Conservation (phyloP, 495 filamentous ascomycete species). For the Neurospora sp. region DNA sequence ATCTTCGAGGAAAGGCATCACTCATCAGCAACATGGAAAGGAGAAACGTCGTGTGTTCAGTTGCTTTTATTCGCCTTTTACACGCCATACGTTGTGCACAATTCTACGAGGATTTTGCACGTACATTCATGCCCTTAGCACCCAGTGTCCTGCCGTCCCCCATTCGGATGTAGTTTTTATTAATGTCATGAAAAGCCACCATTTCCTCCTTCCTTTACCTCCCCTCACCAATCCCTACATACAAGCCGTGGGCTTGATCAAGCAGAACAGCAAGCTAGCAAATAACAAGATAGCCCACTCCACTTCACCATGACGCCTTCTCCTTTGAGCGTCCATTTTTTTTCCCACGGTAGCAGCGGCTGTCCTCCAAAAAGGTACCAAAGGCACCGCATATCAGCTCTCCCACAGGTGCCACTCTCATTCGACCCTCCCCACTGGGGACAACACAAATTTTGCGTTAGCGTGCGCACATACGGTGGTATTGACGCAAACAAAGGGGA, state of each 20-base stretch:
- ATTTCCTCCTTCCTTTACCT: not conserved
- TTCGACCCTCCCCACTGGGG: not conserved
- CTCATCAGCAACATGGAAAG: not conserved
- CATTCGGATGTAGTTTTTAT: not conserved
- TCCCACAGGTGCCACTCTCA: not conserved
- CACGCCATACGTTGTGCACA: not conserved
- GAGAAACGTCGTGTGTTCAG: not conserved
- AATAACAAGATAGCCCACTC: not conserved
- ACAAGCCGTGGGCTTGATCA: not conserved
- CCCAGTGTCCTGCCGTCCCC: not conserved
- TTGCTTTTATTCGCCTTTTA: not conserved
- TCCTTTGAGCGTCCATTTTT: not conserved
- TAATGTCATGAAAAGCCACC: not conserved
- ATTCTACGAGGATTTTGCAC: rapidly evolving
- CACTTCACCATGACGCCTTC: not conserved
- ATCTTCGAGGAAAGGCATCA: not conserved
- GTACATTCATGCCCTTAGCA: not conserved
- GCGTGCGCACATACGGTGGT: not conserved
- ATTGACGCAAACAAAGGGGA: not conserved
- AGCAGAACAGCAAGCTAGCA: not conserved
- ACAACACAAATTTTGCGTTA: not conserved
- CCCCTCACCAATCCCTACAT: no score
- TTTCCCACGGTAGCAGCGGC: not conserved
- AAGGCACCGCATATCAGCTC: not conserved
- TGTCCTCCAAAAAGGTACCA: not conserved